Evolutionary conservation across 78 protist species (phyloP).

Genomic region (Speleostelium caveatum): DNA sequence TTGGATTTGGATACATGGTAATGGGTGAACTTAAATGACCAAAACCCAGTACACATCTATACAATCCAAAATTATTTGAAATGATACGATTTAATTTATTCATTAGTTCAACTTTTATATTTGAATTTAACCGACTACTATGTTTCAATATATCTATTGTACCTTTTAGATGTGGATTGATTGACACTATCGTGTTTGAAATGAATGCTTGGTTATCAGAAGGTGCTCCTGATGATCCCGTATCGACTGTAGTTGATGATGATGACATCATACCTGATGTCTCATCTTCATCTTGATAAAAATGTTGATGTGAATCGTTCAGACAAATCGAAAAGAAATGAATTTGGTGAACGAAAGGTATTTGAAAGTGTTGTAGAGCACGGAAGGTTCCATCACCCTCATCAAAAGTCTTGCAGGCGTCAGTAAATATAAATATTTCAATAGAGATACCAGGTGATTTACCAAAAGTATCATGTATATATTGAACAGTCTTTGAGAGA

Average conservation of each 20-base stretch:
- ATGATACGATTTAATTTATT: slow-evolving; percentile 12
- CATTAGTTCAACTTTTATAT: not conserved
- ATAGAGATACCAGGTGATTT: not conserved
- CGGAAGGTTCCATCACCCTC: not conserved
- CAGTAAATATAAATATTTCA: slow-evolving; percentile 52
- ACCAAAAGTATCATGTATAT: not conserved
- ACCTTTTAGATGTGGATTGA: not conserved
- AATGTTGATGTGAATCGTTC: not conserved
- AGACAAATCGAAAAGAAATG: slow-evolving; percentile 64
- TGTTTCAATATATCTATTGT: slow-evolving; percentile 2
- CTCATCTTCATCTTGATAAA: not conserved
- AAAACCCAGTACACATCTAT: slow-evolving; percentile 46
- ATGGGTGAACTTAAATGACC: slow-evolving; percentile 55
- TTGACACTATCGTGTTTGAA: too few relatives aligned
- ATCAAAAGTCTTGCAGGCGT: slow-evolving; percentile 41
- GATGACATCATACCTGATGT: not conserved
- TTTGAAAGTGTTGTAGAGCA: not conserved
- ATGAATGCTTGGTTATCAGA: too few relatives aligned
- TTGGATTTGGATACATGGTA: slow-evolving; percentile 38
- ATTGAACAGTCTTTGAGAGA: not conserved
- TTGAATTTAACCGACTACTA: not conserved
- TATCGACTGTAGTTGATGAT: too few relatives aligned
- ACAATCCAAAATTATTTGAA: slow-evolving; percentile 6
- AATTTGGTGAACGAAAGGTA: slow-evolving; percentile 49
- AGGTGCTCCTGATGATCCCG: too few relatives aligned